phyloP scores from a whole-genome alignment of 441 rosid genomes.

The Euphorbia corollata region DNA sequence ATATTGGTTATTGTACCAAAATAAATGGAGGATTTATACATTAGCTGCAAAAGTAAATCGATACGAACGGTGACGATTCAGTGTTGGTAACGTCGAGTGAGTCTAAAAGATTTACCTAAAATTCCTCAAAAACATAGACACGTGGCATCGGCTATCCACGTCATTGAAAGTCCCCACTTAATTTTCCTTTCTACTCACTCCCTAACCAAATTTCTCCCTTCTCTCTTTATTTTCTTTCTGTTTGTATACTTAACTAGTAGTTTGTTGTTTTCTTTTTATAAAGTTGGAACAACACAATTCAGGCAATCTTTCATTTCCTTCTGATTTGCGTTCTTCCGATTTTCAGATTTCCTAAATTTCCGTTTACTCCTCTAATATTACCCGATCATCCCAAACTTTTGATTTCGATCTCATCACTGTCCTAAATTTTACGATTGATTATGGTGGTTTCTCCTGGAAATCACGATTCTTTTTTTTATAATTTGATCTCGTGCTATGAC shows the following conservation, averaged over 20 bases:
- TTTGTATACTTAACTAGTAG: no score
- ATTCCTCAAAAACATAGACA: neutral
- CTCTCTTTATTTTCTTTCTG: neutral
- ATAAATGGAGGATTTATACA: no score
- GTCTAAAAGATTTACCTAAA: neutral
- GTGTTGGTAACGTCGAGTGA: neutral
- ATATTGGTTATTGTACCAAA: no score
- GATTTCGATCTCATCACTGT: conserved; percentile 28
- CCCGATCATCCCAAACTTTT: neutral
- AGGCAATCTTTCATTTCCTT: no score
- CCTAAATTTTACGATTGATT: neutral
- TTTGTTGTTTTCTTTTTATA: no score
- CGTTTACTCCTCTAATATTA: neutral
- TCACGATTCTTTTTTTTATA: conserved; percentile 18
- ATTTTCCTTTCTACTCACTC: no score
- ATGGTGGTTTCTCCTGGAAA: conserved; percentile 36
- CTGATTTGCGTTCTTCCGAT: neutral
- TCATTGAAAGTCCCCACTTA: no score
- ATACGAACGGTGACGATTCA: neutral
- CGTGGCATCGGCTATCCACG: conserved; percentile 15
- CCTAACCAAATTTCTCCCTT: no score
- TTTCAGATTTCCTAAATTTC: conserved; percentile 17
- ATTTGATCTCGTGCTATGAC: conserved; percentile 13
- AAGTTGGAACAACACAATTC: conserved; percentile 21
- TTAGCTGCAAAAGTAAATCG: no score